Percentiles rank a stretch among this genome's conserved stretches.
These are phyloP conservation scores for Pythium aquatile DNA, from an alignment of 352 stramenopile species.

Conservation along the genomic window DNA sequence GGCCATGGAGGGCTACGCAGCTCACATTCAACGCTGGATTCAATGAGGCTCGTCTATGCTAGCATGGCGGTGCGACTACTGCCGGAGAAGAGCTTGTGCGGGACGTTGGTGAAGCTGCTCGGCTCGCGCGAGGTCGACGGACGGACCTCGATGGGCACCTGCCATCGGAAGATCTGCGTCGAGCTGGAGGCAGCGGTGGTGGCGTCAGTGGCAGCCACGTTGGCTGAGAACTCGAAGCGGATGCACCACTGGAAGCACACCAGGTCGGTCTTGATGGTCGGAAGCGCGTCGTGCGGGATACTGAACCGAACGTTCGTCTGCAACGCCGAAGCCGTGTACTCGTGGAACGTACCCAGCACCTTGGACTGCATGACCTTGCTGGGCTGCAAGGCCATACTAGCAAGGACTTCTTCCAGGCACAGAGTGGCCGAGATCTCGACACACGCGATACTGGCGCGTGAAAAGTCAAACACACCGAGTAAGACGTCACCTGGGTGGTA, in stretches of 20 bases:
- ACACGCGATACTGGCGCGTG: slow-evolving; percentile 49
- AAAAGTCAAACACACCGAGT: slow-evolving; percentile 62
- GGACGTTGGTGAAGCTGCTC: slow-evolving; percentile 48
- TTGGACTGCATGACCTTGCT: slow-evolving; percentile 56
- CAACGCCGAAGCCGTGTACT: slow-evolving; percentile 42
- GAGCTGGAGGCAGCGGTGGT: background rate
- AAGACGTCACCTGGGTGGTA: slow-evolving; percentile 62
- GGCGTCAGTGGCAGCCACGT: slow-evolving; percentile 14
- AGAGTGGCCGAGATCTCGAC: slow-evolving; percentile 47
- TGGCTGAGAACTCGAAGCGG: slow-evolving; percentile 59
- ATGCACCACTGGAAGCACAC: slow-evolving; percentile 61
- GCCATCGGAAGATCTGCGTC: slow-evolving; percentile 51
- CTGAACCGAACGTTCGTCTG: slow-evolving; percentile 59
- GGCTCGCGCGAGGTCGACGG: slow-evolving; percentile 30
- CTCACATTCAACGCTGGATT: too few relatives aligned
- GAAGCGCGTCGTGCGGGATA: slow-evolving; percentile 54
- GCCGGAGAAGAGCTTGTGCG: slow-evolving; percentile 52
- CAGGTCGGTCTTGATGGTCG: slow-evolving; percentile 58
- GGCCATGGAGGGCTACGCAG: too few relatives aligned
- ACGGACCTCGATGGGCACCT: slow-evolving; percentile 51
- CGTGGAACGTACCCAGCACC: slow-evolving; percentile 41
- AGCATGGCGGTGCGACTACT: slow-evolving; percentile 33
- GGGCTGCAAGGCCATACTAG: slow-evolving; percentile 52
- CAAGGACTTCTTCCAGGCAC: slow-evolving; percentile 50
- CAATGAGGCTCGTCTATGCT: background rate